These are phyloP conservation scores for Solanum appendiculatum DNA, from an alignment of 257 asterid genomes.

Conservation along the genomic window DNA sequence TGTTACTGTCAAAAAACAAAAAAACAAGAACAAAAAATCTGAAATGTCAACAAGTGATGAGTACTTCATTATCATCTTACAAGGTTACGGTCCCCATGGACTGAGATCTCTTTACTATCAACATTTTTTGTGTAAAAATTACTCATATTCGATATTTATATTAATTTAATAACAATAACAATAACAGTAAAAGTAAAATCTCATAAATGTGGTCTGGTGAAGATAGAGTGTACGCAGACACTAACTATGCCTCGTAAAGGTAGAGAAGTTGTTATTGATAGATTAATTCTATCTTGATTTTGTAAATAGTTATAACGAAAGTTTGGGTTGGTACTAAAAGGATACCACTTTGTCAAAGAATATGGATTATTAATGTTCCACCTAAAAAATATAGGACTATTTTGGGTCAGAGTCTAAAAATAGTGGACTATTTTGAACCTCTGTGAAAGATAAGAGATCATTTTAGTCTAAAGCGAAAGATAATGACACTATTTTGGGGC, in stretches of 20 bases:
- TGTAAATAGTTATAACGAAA: no score
- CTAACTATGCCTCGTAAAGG: fast-evolving
- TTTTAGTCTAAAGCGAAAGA: no score
- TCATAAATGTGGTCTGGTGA: fast-evolving
- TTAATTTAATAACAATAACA: no score
- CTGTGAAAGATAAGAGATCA: neutral
- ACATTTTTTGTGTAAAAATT: neutral
- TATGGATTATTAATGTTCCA: neutral
- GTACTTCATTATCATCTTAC: neutral
- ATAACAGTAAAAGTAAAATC: no score
- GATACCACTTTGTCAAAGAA: neutral
- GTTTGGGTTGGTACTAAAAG: neutral
- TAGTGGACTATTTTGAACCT: no score
- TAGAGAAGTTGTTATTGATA: no score
- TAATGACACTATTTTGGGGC: neutral
- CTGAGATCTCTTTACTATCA: fast-evolving
- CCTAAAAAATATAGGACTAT: neutral
- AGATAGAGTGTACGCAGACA: fast-evolving
- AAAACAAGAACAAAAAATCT: no score
- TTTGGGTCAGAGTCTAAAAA: no score
- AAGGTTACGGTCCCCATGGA: neutral
- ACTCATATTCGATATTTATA: no score
- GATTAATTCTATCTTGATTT: no score
- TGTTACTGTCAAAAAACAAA: neutral
- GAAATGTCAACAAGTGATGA: neutral